phyloP scores from a whole-genome alignment of 2,329 filamentous ascomycete species.

The Xylaria sp. region DNA sequence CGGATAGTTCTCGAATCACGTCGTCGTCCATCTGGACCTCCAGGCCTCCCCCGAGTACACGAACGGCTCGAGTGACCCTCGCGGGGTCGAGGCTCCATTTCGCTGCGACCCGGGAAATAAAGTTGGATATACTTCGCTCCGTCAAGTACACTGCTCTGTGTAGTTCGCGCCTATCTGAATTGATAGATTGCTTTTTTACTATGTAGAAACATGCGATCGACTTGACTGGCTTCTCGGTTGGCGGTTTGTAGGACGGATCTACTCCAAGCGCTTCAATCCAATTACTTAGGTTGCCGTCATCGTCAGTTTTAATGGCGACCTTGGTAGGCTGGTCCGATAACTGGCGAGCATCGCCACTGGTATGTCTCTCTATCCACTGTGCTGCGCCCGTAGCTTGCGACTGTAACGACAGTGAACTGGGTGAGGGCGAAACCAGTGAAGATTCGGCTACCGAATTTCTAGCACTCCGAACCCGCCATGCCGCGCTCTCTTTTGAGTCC shows the following conservation, averaged over 20 bases:
- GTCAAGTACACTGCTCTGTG: conserved; percentile 88
- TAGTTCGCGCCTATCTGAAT: conserved; percentile 67
- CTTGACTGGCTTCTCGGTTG: conserved; percentile 75
- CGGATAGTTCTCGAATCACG: conserved; percentile 81
- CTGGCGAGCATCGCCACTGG: conserved; percentile 59
- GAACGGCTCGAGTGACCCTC: conserved; percentile 76
- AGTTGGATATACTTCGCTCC: conserved; percentile 78
- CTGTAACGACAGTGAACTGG: conserved; percentile 71
- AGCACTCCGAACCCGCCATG: conserved; percentile 65
- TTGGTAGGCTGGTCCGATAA: conserved; percentile 65
- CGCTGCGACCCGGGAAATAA: conserved; percentile 76
- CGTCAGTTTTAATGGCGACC: conserved; percentile 64
- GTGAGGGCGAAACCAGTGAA: conserved; percentile 72
- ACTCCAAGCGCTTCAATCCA: conserved; percentile 94
- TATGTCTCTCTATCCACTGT: conserved; percentile 69
- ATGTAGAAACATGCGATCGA: conserved; percentile 91
- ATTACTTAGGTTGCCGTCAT: conserved; percentile 74
- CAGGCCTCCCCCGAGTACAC: conserved; percentile 77
- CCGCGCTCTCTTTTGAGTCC: conserved; percentile 60
- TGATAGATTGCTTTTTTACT: conserved; percentile 64
- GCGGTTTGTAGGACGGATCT: conserved; percentile 85
- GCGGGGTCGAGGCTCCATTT: conserved; percentile 85
- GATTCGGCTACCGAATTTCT: conserved; percentile 69
- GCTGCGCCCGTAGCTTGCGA: conserved; percentile 63
- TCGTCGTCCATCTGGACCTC: conserved; percentile 92